Base-by-base conservation (phyloP, 163 green algal species). In the Trebouxiophyceae sp. region DNA sequence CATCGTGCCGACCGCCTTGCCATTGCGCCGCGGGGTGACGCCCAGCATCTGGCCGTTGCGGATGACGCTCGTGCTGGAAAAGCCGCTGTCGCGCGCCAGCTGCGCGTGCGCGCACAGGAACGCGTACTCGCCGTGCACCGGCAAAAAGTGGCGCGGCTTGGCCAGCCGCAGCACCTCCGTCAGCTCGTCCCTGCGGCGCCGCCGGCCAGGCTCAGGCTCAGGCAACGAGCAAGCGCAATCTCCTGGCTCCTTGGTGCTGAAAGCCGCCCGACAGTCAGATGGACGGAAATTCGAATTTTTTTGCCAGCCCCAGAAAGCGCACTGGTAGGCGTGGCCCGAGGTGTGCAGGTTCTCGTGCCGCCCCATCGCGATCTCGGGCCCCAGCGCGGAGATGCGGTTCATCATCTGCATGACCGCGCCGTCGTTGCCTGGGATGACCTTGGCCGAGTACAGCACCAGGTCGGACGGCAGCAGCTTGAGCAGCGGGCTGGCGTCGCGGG, bases 31-130 rank as follows among this genome's bases (percentile, higher is more conserved):
- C 60, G 89, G 78, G 0, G 77, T 65, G n/a, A 97, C 86, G 8
- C 90, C 94, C 54, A 98, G 71, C 89, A 98, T 96, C 80, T 97
- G 81, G 1, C 94, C 94, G 74, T 99, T 98, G 67, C 85, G 85
- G 67, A 98, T 97, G 22, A 98, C 91, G 24, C 81, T 84, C 16
- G 84, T 93, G 71, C 91, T 79, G 31, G 77, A 69, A 58, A 97
- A 76, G 57, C 86, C 86, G 12, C 74, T 70, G 28, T 92, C 81
- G 4, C 68, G 68, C 0, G 89, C 93, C 47, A 98, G 78, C 69
- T 77, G 63, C 20, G 93, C 92, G 74, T 98, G 93, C 57, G 89
- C 89, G 55, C 83, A 91, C 55, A 99, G 79, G 78, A 99, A 99
- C 4, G 86, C 76, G 71, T 93, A 97, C 88, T 99, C 93, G 2